A percentile compares a stretch with the other conserved stretches of the same genome.
phyloP scores from a whole-genome alignment of 306 rosid genomes.

The Dalbergia cochinchinensis region DNA sequence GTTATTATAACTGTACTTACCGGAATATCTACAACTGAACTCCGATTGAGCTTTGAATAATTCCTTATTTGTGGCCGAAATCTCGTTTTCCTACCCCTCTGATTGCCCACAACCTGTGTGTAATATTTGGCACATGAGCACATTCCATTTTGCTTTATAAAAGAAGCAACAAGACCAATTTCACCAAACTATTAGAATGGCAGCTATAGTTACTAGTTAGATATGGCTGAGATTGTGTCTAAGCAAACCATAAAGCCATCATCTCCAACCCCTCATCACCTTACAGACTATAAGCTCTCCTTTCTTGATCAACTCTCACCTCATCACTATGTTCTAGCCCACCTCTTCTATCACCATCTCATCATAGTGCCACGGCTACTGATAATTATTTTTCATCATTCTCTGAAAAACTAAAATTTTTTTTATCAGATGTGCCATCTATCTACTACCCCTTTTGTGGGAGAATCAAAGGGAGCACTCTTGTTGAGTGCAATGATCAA shows the following conservation, averaged over 20 bases:
- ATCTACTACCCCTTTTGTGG: slow-evolving; percentile 44
- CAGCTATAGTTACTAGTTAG: not conserved
- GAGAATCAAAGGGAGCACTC: slow-evolving; percentile 4
- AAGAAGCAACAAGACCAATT: too few relatives aligned
- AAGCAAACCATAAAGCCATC: slow-evolving; percentile 39
- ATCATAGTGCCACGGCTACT: not conserved
- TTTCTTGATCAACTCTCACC: slow-evolving; percentile 47
- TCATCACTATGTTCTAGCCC: not conserved
- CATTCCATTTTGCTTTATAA: too few relatives aligned
- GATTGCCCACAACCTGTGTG: too few relatives aligned
- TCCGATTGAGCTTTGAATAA: too few relatives aligned
- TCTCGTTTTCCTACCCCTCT: too few relatives aligned
- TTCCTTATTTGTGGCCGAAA: too few relatives aligned
- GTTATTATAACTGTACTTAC: too few relatives aligned
- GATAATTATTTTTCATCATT: not conserved
- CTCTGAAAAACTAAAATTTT: slow-evolving; percentile 2
- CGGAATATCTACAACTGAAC: too few relatives aligned
- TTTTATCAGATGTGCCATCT: slow-evolving; percentile 36
- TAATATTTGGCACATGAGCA: too few relatives aligned
- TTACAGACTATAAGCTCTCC: slow-evolving; percentile 34
- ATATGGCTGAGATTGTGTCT: slow-evolving; percentile 22
- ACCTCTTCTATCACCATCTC: slow-evolving; percentile 35
- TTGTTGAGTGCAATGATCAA: slow-evolving; percentile 37
- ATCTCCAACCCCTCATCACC: slow-evolving; percentile 39
- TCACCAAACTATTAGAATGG: too few relatives aligned